phyloP scores from a whole-genome alignment of 148 eudicot genomes.

The Vaccinium corymbosum region DNA sequence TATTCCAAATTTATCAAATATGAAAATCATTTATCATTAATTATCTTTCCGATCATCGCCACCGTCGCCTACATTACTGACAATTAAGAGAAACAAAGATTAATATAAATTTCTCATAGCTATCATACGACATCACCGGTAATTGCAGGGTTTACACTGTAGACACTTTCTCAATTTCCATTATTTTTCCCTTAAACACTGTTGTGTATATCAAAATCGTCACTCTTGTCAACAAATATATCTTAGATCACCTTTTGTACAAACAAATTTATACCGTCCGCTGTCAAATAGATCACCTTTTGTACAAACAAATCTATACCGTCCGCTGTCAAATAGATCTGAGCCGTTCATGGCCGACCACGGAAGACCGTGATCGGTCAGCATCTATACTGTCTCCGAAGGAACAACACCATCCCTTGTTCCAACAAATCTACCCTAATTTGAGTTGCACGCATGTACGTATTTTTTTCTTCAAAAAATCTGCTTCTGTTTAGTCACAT shows the following conservation, averaged over 20 bases:
- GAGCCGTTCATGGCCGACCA: too few relatives aligned
- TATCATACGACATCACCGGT: neutral
- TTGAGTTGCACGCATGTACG: neutral
- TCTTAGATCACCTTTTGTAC: neutral
- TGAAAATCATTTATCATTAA: neutral
- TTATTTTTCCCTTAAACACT: neutral
- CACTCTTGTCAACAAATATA: neutral
- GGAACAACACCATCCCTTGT: too few relatives aligned
- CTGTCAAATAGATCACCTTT: too few relatives aligned
- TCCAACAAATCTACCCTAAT: neutral
- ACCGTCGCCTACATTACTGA: neutral
- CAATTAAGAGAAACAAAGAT: neutral
- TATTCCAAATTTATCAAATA: too few relatives aligned
- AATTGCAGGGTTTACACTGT: neutral
- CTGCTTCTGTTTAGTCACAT: conserved; percentile 9
- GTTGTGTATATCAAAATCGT: neutral
- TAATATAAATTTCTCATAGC: neutral
- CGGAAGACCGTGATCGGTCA: too few relatives aligned
- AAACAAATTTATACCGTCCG: too few relatives aligned
- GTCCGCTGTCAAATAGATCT: too few relatives aligned
- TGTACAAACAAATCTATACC: too few relatives aligned
- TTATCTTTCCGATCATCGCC: neutral
- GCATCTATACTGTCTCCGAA: too few relatives aligned
- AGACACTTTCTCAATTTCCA: too few relatives aligned
- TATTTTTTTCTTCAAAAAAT: too few relatives aligned